These are phyloP conservation scores for Smittium culicis DNA, from an alignment of 371 early-diverging fungal genomes.

Conservation along the genomic window DNA sequence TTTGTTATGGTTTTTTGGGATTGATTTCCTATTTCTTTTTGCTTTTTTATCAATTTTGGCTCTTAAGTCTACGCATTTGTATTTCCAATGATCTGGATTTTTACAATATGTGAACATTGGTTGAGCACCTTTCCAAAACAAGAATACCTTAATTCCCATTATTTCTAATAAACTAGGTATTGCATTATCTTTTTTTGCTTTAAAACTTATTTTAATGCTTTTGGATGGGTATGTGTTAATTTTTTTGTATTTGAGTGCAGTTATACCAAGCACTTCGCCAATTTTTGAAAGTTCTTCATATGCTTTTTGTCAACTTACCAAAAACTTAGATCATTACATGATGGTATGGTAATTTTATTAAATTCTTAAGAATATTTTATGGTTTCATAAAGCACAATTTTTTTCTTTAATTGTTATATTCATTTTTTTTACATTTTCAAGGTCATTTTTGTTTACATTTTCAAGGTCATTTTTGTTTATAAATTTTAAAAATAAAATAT, in stretches of 20 bases:
- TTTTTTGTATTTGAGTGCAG: not conserved
- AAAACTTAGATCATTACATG: not conserved
- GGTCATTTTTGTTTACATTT: too few species aligned
- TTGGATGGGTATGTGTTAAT: not conserved
- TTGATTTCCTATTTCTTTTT: not conserved
- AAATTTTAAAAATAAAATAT: not conserved
- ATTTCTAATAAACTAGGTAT: not conserved
- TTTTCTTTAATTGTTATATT: not conserved
- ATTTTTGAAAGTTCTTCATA: not conserved
- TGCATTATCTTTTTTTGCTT: not conserved
- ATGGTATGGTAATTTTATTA: not conserved
- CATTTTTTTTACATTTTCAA: not conserved
- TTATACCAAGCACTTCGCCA: not conserved
- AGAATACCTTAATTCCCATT: not conserved
- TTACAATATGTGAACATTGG: not conserved
- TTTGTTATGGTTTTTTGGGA: not conserved
- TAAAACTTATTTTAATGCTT: not conserved
- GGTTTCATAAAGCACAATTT: not conserved
- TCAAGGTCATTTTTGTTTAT: not conserved
- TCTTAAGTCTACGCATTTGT: not conserved
- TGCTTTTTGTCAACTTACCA: not conserved
- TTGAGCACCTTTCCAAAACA: not conserved
- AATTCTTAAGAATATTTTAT: not conserved
- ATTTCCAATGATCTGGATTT: not conserved
- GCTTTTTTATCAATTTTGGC: not conserved